Conservation (phyloP, 192 early-diverging fungal species). For the Lunasporangiospora selenospora region DNA sequence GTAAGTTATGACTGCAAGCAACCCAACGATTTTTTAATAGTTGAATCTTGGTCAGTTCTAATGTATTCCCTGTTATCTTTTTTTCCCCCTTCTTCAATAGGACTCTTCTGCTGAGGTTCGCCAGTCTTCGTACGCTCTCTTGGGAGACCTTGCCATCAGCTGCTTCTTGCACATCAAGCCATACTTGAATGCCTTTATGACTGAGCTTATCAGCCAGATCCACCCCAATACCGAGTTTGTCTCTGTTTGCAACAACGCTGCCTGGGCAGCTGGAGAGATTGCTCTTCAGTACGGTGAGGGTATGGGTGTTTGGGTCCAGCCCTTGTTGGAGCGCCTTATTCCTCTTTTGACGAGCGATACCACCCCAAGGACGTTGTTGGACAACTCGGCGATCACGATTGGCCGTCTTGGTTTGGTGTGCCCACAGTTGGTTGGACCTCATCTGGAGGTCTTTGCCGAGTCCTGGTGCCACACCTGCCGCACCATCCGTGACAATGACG, state of each 20-base stretch:
- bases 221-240: conserved; percentile 76
- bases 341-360: conserved; percentile 75
- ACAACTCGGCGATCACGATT: conserved; percentile 97
- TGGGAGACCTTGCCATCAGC: conserved; percentile 96
- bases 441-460: conserved; percentile 82
- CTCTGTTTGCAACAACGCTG: conserved; percentile 97
- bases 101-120: conserved; percentile 83
- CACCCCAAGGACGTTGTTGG: conserved; percentile 79
- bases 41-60: not conserved
- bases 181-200: conserved; percentile 82
- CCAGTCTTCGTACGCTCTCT: conserved; percentile 94
- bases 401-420: conserved; percentile 94
- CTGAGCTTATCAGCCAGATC: conserved; percentile 76
- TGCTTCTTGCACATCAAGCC: conserved; percentile 84
- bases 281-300: conserved; percentile 81
- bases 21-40: not conserved
- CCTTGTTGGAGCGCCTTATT: conserved; percentile 85
- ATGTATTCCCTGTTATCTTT: not conserved
- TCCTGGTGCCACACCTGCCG: conserved; percentile 84
- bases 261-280: conserved; percentile 98
- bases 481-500: conserved; percentile 90
- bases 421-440: conserved; percentile 84
- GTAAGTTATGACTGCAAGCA: conserved; percentile 48
- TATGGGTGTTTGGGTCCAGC: conserved; percentile 82
- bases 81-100: conserved; percentile 9